Conservation (phyloP, 2,329 filamentous ascomycete species). For the Diplodia sapinea region DNA sequence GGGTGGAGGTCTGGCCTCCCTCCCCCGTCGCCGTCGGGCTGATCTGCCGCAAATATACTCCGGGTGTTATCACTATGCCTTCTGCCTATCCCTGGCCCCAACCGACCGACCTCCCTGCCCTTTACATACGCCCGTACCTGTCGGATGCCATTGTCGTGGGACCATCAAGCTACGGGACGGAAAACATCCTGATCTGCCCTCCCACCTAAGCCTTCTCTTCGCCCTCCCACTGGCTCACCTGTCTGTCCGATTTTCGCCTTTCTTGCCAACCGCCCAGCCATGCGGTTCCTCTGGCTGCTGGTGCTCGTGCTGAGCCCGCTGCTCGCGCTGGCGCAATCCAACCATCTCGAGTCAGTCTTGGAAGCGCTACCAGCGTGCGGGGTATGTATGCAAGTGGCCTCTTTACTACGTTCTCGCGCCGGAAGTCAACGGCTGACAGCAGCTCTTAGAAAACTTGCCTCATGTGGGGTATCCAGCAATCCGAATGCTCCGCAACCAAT, state of each 20-base stretch:
- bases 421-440: neutral
- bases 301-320: conserved; percentile 15
- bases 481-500: conserved; percentile 16
- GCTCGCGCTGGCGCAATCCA: conserved; percentile 1
- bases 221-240: neutral
- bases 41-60: conserved; percentile 16
- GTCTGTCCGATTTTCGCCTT: neutral
- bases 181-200: neutral
- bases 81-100: neutral
- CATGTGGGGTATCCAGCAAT: neutral
- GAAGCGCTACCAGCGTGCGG: conserved; percentile 26
- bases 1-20: conserved; percentile 1
- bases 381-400: conserved; percentile 9
- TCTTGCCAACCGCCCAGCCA: neutral
- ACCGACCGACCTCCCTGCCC: neutral
- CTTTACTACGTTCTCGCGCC: neutral
- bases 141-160: neutral
- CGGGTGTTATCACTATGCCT: neutral
- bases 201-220: neutral
- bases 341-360: conserved; percentile 20
- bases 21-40: neutral
- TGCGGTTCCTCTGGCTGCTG: conserved; percentile 23
- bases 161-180: neutral
- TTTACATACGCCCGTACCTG: conserved; percentile 17
- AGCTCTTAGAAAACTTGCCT: conserved; percentile 17